Percentiles rank a stretch among this genome's conserved stretches.
Conservation (phyloP, 176 grass and related monocot species). For the Triticum turgidum region DNA sequence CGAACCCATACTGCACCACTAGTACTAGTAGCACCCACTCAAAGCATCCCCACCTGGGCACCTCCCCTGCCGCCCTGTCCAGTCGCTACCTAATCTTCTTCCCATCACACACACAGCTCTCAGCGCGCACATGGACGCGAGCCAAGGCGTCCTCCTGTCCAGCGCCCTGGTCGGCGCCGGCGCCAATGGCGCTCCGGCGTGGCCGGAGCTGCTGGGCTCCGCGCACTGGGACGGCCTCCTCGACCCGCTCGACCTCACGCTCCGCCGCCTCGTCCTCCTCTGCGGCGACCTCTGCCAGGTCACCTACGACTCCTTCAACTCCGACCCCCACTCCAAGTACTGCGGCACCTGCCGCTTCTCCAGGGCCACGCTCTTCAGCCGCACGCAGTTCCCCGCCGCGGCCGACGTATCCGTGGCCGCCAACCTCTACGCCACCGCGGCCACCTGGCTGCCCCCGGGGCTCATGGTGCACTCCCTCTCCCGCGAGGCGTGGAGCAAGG, state of each 20-base stretch:
- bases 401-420: conserved; percentile 46
- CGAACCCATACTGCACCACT: neutral
- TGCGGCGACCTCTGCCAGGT: conserved; percentile 92
- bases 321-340: conserved; percentile 60
- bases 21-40: neutral
- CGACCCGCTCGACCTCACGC: conserved; percentile 71
- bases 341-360: conserved; percentile 86
- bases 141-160: conserved; percentile 59
- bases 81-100: conserved; percentile 36
- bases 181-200: conserved; percentile 28
- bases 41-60: neutral
- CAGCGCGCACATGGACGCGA: conserved; percentile 41
- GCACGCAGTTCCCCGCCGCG: conserved; percentile 51
- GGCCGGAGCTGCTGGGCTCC: conserved; percentile 73
- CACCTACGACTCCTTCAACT: conserved; percentile 89
- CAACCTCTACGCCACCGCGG: conserved; percentile 75
- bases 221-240: conserved; percentile 71
- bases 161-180: conserved; percentile 27
- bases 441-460: conserved; percentile 31
- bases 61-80: neutral
- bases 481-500: conserved; percentile 83
- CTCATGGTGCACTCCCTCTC: conserved; percentile 62
- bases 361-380: conserved; percentile 45
- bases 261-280: conserved; percentile 70
- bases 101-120: neutral